Evolutionary conservation across 177 flowering plant genomes (phyloP).

Genomic region (Vitis hybrid): DNA sequence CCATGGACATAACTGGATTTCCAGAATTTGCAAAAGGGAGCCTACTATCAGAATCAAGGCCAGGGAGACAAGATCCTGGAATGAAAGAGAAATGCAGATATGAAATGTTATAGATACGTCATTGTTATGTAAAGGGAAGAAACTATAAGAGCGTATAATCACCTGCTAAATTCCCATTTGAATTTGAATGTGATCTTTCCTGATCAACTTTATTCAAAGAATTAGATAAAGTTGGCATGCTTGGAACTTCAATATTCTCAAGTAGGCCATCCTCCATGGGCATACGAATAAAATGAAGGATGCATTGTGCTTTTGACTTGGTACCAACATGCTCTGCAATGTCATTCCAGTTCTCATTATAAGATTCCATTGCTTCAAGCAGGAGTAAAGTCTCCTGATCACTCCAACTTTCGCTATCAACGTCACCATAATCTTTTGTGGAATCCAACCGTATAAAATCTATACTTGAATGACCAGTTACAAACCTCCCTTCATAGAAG

Average conservation of each 20-base stretch:
- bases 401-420: slow-evolving; percentile 87
- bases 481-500: slow-evolving; percentile 84
- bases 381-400: slow-evolving; percentile 90
- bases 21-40: slow-evolving; percentile 80
- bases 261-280: slow-evolving; percentile 75
- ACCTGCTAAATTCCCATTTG: slow-evolving; percentile 64
- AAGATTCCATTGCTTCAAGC: slow-evolving; percentile 82
- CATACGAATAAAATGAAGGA: slow-evolving; percentile 85
- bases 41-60: slow-evolving; percentile 41
- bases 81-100: slow-evolving; percentile 6
- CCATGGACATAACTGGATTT: slow-evolving; percentile 94
- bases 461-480: slow-evolving; percentile 84
- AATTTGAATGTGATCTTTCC: slow-evolving; percentile 32
- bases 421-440: slow-evolving; percentile 59
- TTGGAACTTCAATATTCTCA: slow-evolving; percentile 77
- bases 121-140: neutral
- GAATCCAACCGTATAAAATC: slow-evolving; percentile 75
- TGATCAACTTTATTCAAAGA: slow-evolving; percentile 30
- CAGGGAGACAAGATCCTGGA: slow-evolving; percentile 41
- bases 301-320: slow-evolving; percentile 96
- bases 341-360: slow-evolving; percentile 88
- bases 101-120: neutral
- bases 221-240: slow-evolving; percentile 28
- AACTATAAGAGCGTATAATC: neutral
- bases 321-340: slow-evolving; percentile 98